phyloP scores from a whole-genome alignment of 768 basidiomycete genomes.

The Cubamyces lactineus region DNA sequence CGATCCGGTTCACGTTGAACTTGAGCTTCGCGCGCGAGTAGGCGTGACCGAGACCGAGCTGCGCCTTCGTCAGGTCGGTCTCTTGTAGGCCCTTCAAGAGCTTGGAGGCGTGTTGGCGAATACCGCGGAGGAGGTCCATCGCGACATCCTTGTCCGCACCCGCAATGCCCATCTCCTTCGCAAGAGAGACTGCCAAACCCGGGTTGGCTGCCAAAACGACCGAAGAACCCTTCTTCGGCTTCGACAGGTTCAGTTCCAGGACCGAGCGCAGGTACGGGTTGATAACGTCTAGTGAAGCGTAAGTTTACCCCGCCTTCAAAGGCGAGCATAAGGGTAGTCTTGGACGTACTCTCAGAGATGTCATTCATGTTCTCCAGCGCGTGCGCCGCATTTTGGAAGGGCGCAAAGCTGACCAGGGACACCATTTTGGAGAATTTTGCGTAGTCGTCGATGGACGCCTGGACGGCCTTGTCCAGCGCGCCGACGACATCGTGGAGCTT shows the following conservation, averaged over 20 bases:
- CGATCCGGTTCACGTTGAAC: slow-evolving; percentile 94
- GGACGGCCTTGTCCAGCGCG: slow-evolving; percentile 73
- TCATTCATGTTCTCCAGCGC: slow-evolving; percentile 97
- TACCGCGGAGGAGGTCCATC: slow-evolving; percentile 87
- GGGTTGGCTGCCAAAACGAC: slow-evolving; percentile 82
- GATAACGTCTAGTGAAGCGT: slow-evolving; percentile 62
- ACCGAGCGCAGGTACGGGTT: slow-evolving; percentile 83
- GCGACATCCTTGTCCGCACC: slow-evolving; percentile 83
- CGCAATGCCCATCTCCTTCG: slow-evolving; percentile 65
- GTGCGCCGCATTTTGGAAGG: slow-evolving; percentile 92
- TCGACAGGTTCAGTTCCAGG: slow-evolving; percentile 85
- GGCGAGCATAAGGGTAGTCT: not conserved
- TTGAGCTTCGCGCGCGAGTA: slow-evolving; percentile 98
- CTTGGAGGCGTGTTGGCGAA: slow-evolving; percentile 89
- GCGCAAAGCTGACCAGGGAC: slow-evolving; percentile 84
- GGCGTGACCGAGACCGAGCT: slow-evolving; percentile 96
- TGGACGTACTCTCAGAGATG: slow-evolving; percentile 83
- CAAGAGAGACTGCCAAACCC: slow-evolving; percentile 76
- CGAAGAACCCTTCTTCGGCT: slow-evolving; percentile 62
- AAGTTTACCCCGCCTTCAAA: not conserved
- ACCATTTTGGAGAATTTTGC: slow-evolving; percentile 94
- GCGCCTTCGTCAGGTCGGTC: slow-evolving; percentile 89
- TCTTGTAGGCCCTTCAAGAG: slow-evolving; percentile 87
- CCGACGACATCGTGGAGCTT: slow-evolving; percentile 89
- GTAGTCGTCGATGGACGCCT: slow-evolving; percentile 85